Percentiles rank a stretch among this genome's conserved stretches.
Evolutionary conservation across 257 asterid genomes (phyloP).

Genomic region (Solanum chiquidenum): DNA sequence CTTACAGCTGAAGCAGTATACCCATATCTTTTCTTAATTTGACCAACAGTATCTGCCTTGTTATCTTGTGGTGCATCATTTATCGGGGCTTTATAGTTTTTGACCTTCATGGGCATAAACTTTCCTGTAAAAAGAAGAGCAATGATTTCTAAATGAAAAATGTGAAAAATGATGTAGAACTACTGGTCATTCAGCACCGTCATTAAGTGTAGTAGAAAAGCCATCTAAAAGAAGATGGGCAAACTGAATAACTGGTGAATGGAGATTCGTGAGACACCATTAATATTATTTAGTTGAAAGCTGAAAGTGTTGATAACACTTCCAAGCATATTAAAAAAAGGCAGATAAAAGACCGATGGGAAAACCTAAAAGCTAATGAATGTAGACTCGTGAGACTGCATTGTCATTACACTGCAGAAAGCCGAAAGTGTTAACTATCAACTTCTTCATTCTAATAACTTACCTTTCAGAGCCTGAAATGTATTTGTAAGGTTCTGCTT

Average conservation of each 20-base stretch:
- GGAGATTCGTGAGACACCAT: neutral
- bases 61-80: conserved; percentile 44
- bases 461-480: conserved; percentile 79
- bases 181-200: neutral
- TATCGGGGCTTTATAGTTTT: conserved; percentile 43
- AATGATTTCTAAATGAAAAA: neutral
- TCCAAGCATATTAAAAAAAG: neutral
- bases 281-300: neutral
- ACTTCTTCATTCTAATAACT: neutral
- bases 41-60: conserved; percentile 54
- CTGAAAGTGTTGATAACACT: neutral
- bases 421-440: neutral
- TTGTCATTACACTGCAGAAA: neutral
- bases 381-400: neutral
- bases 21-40: conserved; percentile 89
- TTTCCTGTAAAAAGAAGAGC: conserved; percentile 36
- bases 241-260: neutral
- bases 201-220: neutral
- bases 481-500: conserved; percentile 55
- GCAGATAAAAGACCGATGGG: neutral
- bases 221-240: neutral
- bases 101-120: conserved; percentile 39
- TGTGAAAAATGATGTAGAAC: neutral
- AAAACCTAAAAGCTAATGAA: neutral
- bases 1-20: conserved; percentile 57